A percentile compares a stretch with the other conserved stretches of the same genome.
These are phyloP conservation scores for Agarophyton chilense DNA, from an alignment of 23 red algal genomes.

Conservation along the genomic window DNA sequence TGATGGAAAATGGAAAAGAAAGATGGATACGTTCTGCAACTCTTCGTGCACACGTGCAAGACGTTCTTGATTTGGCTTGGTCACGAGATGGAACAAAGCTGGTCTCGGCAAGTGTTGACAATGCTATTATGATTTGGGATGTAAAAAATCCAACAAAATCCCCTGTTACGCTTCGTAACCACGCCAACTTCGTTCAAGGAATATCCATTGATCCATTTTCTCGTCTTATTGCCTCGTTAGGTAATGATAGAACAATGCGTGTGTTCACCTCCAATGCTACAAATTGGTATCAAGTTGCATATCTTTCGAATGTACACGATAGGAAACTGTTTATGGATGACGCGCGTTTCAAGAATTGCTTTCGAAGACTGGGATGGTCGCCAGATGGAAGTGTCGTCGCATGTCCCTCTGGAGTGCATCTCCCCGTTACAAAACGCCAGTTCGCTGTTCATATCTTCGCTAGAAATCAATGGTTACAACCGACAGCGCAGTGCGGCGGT, in stretches of 20 bases:
- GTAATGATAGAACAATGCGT: constrained; percentile 75
- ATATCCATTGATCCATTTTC: constrained; percentile 82
- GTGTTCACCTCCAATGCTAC: constrained; percentile 51
- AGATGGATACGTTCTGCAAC: constrained; percentile 66
- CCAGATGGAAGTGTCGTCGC: constrained; percentile 85
- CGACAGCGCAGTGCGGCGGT: constrained; percentile 70
- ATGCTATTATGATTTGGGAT: constrained; percentile 88
- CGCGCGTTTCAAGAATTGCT: constrained; percentile 71
- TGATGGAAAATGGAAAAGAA: constrained; percentile 26
- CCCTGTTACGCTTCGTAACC: constrained; percentile 53
- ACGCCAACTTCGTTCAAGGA: constrained; percentile 88
- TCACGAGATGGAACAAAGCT: constrained; percentile 49
- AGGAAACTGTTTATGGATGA: constrained; percentile 73
- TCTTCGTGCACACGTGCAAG: constrained; percentile 75
- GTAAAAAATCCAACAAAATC: constrained; percentile 30
- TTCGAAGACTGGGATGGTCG: constrained; percentile 85
- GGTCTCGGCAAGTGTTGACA: constrained; percentile 88
- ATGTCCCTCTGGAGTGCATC: constrained; percentile 82
- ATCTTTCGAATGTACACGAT: constrained; percentile 21
- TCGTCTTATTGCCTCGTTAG: constrained; percentile 72
- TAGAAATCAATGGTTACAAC: constrained; percentile 69
- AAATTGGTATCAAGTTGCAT: constrained; percentile 55
- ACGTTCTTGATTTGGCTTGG: constrained; percentile 88
- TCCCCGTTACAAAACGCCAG: constrained; percentile 8
- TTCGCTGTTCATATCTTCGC: constrained; percentile 89